These are phyloP conservation scores for Bruguiera hainesii DNA, from an alignment of 441 rosid species.

Conservation along the genomic window DNA sequence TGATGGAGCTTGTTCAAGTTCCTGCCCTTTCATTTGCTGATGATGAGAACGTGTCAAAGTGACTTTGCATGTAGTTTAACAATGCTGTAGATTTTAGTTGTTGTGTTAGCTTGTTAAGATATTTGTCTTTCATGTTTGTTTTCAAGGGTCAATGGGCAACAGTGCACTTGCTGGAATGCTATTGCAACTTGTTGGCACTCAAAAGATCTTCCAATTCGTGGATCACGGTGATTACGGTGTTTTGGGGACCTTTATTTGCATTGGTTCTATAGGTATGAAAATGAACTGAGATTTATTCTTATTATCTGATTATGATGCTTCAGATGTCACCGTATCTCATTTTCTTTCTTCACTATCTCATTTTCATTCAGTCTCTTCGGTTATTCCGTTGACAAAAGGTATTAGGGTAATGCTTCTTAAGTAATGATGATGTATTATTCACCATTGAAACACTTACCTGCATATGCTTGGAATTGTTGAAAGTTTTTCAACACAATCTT, in stretches of 20 bases:
- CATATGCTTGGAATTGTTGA: too few relatives aligned
- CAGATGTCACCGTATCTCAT: neutral
- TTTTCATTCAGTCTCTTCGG: too few relatives aligned
- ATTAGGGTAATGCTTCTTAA: too few relatives aligned
- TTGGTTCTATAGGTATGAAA: constrained; percentile 76
- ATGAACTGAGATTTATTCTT: neutral
- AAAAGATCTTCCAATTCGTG: constrained; percentile 87
- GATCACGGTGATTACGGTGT: constrained; percentile 91
- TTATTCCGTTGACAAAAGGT: too few relatives aligned
- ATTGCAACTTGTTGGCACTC: constrained; percentile 80
- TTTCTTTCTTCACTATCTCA: too few relatives aligned
- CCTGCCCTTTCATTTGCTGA: constrained; percentile 84
- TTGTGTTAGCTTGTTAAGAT: constrained; percentile 11
- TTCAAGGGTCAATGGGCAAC: constrained; percentile 96
- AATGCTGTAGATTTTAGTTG: neutral
- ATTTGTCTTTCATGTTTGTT: constrained; percentile 67
- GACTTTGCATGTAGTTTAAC: constrained; percentile 1
- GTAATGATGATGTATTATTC: too few relatives aligned
- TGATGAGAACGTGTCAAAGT: constrained; percentile 94
- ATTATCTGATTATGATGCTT: neutral
- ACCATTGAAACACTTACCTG: too few relatives aligned
- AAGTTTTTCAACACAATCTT: too few relatives aligned
- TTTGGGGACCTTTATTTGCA: constrained; percentile 64
- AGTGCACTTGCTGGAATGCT: constrained; percentile 99
- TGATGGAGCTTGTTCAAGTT: constrained; percentile 84